Percentiles rank a stretch among this genome's conserved stretches.
Evolutionary conservation across 2,329 filamentous ascomycete species (phyloP).

Genomic region (Colletotrichum lupini): DNA sequence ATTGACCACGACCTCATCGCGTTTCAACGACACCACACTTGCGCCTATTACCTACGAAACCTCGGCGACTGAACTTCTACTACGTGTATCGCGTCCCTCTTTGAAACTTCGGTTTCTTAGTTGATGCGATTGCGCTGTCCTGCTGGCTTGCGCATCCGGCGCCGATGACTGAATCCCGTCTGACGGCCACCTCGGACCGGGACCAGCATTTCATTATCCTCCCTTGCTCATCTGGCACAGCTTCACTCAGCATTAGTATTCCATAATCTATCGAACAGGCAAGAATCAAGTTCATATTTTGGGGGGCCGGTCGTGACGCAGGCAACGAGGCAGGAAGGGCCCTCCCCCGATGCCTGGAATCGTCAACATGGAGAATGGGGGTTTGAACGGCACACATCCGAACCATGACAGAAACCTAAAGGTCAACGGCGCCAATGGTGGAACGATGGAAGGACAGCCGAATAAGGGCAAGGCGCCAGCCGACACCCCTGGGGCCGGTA

Average conservation of each 20-base stretch:
- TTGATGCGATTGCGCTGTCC: constrained; percentile 32
- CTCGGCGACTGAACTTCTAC: background rate
- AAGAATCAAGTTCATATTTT: background rate
- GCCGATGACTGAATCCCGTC: constrained; percentile 34
- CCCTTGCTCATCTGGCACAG: background rate
- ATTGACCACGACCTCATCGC: constrained; percentile 20
- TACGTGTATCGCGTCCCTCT: background rate
- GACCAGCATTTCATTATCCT: constrained; percentile 18
- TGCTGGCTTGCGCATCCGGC: constrained; percentile 33
- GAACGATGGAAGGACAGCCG: constrained; percentile 38
- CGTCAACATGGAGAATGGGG: constrained; percentile 67
- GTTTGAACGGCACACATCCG: constrained; percentile 62
- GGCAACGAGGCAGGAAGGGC: constrained; percentile 30
- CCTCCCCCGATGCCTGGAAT: constrained; percentile 59
- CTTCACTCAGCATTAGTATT: background rate
- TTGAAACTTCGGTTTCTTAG: background rate
- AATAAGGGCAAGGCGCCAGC: constrained; percentile 47
- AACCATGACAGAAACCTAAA: constrained; percentile 65
- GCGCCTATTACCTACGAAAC: background rate
- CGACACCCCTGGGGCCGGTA: constrained; percentile 37
- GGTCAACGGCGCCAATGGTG: constrained; percentile 58
- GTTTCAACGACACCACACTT: constrained; percentile 20
- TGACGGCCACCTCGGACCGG: constrained; percentile 18
- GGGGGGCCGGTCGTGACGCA: constrained; percentile 35
- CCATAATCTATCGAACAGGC: background rate